Percentiles rank a stretch among this genome's conserved stretches.
Evolutionary conservation across 2,329 filamentous ascomycete species (phyloP).

Genomic region (Colletotrichum shisoi): DNA sequence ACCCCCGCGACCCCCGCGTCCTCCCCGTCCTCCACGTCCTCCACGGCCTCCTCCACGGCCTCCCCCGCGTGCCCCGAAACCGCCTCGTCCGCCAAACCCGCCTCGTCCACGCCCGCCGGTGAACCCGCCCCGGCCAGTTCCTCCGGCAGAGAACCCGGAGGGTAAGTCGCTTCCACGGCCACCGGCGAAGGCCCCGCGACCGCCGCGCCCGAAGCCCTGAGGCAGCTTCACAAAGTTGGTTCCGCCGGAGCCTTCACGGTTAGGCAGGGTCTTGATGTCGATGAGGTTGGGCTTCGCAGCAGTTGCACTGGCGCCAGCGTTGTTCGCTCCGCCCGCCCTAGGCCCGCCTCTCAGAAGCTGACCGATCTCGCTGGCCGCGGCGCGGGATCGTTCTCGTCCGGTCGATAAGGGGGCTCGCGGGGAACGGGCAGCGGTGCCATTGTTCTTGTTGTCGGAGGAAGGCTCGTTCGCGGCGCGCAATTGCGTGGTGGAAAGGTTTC

Average conservation of each 20-base stretch:
- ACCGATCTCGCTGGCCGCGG: slow-evolving; percentile 49
- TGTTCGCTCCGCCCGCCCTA: not conserved
- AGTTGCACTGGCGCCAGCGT: slow-evolving; percentile 15
- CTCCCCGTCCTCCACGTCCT: slow-evolving; percentile 39
- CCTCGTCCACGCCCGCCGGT: slow-evolving; percentile 30
- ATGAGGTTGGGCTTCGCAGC: slow-evolving; percentile 49
- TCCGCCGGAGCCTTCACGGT: slow-evolving; percentile 37
- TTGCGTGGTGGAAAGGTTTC: slow-evolving; percentile 53
- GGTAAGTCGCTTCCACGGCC: not conserved
- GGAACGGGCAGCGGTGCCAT: slow-evolving; percentile 18
- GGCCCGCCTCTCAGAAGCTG: slow-evolving; percentile 42
- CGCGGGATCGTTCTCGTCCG: slow-evolving; percentile 46
- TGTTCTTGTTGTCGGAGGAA: slow-evolving; percentile 26
- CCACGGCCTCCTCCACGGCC: slow-evolving; percentile 40
- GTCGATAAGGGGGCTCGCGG: slow-evolving; percentile 39
- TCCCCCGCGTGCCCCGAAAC: slow-evolving; percentile 33
- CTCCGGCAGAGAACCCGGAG: not conserved
- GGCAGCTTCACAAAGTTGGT: slow-evolving; percentile 35
- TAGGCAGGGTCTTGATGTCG: slow-evolving; percentile 50
- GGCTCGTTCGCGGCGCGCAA: slow-evolving; percentile 45
- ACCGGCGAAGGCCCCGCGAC: not conserved
- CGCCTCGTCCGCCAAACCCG: slow-evolving; percentile 24
- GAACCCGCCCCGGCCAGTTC: slow-evolving; percentile 5
- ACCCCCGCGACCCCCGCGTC: slow-evolving; percentile 33
- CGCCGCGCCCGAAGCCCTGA: slow-evolving; percentile 27